A percentile compares a stretch with the other conserved stretches of the same genome.
Conservation (phyloP, 1,284 basidiomycete species). For the Melampsora larici-populina region DNA sequence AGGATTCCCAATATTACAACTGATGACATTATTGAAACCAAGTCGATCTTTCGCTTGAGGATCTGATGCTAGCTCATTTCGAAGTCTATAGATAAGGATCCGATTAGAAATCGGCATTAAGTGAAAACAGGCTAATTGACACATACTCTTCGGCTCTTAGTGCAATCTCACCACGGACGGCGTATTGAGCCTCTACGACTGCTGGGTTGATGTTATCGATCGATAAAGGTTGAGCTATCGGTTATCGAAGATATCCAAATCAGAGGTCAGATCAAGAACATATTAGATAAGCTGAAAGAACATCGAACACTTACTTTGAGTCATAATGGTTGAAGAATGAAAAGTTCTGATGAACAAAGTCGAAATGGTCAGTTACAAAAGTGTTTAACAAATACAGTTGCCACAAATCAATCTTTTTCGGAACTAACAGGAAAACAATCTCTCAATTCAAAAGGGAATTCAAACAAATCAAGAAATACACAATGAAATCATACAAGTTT, state of each 20-base stretch:
- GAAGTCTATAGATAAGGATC: slow-evolving; percentile 10
- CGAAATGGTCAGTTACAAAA: too few relatives aligned
- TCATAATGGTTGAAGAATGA: too few relatives aligned
- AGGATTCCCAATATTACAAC: slow-evolving; percentile 96
- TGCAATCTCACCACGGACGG: slow-evolving; percentile 93
- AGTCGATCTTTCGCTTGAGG: slow-evolving; percentile 57
- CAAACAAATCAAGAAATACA: too few relatives aligned
- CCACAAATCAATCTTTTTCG: too few relatives aligned
- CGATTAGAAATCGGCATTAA: not conserved
- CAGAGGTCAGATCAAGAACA: too few relatives aligned
- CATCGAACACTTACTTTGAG: too few relatives aligned
- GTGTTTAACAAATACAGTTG: too few relatives aligned
- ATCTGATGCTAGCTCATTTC: not conserved
- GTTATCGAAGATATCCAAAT: not conserved
- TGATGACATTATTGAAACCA: slow-evolving; percentile 85
- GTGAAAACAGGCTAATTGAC: not conserved
- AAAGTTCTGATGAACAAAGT: too few relatives aligned
- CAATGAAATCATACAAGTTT: too few relatives aligned
- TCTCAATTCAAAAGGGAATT: too few relatives aligned
- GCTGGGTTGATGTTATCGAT: slow-evolving; percentile 65
- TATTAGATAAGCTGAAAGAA: too few relatives aligned
- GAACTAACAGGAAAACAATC: too few relatives aligned
- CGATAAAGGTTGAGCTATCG: slow-evolving; percentile 46
- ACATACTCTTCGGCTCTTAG: slow-evolving; percentile 81
- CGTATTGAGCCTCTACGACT: slow-evolving; percentile 85